phyloP scores from a whole-genome alignment of 2,329 filamentous ascomycete genomes.

The Chaetomium sp. region DNA sequence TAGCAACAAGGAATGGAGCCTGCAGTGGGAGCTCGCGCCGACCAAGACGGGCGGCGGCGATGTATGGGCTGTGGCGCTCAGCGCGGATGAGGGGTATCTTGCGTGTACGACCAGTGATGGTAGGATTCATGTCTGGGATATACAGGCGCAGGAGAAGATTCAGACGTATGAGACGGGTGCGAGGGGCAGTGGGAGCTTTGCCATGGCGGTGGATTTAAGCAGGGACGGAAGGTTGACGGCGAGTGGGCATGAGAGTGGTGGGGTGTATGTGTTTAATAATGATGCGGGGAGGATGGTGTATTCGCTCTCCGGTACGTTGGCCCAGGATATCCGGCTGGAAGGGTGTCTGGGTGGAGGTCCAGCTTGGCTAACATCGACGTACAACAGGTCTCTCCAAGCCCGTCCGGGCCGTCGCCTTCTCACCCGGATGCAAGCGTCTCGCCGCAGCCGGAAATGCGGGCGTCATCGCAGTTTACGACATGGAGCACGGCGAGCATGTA shows the following conservation, averaged over 20 bases:
- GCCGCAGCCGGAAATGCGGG: conserved; percentile 86
- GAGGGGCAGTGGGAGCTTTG: conserved; percentile 56
- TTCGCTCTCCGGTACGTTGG: conserved; percentile 64
- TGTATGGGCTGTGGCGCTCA: conserved; percentile 83
- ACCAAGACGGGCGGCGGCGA: conserved; percentile 33
- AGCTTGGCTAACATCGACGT: conserved; percentile 2
- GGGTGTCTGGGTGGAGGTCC: no score
- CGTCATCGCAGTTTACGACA: conserved; percentile 87
- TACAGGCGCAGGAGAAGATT: conserved; percentile 44
- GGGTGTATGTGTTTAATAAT: conserved; percentile 92
- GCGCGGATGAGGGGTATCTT: conserved; percentile 73
- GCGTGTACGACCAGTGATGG: conserved; percentile 87
- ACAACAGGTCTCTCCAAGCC: conserved; percentile 71
- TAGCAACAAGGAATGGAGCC: conserved; percentile 39
- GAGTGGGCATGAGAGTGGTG: conserved; percentile 87
- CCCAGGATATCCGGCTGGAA: no score
- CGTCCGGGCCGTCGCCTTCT: conserved; percentile 80
- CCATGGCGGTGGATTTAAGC: conserved; percentile 76
- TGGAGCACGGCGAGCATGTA: conserved; percentile 85
- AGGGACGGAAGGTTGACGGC: conserved; percentile 78
- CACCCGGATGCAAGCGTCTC: conserved; percentile 73
- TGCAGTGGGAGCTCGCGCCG: conserved; percentile 39
- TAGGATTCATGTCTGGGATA: conserved; percentile 82
- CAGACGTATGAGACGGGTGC: conserved; percentile 73
- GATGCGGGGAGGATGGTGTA: conserved; percentile 78